Evolutionary conservation across 1,284 basidiomycete species (phyloP), one percentile per base, ranked within the genome.

Genomic region (Anthracocystis setariae): DNA sequence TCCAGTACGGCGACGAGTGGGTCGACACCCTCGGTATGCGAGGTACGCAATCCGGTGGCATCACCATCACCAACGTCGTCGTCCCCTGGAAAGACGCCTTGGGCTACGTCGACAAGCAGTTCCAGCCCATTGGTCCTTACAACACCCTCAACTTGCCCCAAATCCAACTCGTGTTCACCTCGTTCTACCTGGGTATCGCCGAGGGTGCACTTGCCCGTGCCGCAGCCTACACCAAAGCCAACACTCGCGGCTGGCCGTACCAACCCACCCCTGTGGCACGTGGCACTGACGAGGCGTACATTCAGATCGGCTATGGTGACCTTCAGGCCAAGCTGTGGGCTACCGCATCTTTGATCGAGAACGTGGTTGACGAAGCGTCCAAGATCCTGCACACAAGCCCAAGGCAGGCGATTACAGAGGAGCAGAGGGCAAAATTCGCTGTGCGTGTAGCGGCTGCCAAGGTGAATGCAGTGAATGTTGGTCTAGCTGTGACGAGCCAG

Each of bases 121-220:
- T 82, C 59, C 52, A 63, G 17, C 68, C 75, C 8, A 44, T 82
- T n/a, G 80, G 80, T 18, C 67, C 77, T 3, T 83, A 75, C 75
- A 81, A 83, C 55, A 78, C 81, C 12, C 72, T 83, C 20, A 79
- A 80, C 53, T 62, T 83, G 24, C 82, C 82, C 3, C 68, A 73
- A 21, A 83, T 83, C 50, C 82, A 83, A 47, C 71, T 82, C 17
- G 75, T 78, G 21, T 83, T 83, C 60, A 75, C 76, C 42, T 74
- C 77, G 50, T 80, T 83, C 65, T 83, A 83, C 71, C 69, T 83
- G n/a, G 82, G 82, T 9, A 82, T 83, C 23, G 76, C 82, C 10
- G 73, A 78, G 53, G 82, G 82, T 8, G 79, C 82, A 0, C 77
- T 83, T 12, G 48, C 60, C 5, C 63, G 80, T 8, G 81, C 74